Conservation (phyloP, 2,329 filamentous ascomycete genomes). For the Alternaria tenuissima region DNA sequence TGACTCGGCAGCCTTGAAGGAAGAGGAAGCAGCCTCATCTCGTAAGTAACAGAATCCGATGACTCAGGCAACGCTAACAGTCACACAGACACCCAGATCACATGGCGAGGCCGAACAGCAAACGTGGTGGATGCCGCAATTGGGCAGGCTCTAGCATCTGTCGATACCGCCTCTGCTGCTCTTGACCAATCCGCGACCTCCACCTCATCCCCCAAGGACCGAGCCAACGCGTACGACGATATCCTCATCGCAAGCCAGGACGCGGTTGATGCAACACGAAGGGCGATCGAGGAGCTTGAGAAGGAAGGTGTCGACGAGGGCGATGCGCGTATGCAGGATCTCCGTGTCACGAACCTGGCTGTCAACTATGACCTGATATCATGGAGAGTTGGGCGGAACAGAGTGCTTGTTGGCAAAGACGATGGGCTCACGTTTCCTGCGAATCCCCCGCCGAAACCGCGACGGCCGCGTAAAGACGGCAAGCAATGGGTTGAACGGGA, state of each 20-base stretch:
- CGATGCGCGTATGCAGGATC: constrained; percentile 86
- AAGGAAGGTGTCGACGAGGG: constrained; percentile 84
- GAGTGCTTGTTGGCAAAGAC: constrained; percentile 81
- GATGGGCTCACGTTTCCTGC: constrained; percentile 73
- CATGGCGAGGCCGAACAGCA: constrained; percentile 86
- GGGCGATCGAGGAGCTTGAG: constrained; percentile 87
- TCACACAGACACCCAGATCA: constrained; percentile 66
- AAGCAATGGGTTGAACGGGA: constrained; percentile 61
- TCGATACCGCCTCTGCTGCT: constrained; percentile 64
- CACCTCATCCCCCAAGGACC: constrained; percentile 65
- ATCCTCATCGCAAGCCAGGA: constrained; percentile 92
- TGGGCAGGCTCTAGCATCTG: constrained; percentile 79
- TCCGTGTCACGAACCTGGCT: constrained; percentile 91
- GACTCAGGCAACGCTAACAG: constrained; percentile 13
- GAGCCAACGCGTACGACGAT: constrained; percentile 87
- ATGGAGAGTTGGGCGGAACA: constrained; percentile 93
- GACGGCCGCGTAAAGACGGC: constrained; percentile 58
- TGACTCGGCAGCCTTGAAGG: constrained; percentile 62
- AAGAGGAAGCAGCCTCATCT: constrained; percentile 59
- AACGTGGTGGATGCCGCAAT: constrained; percentile 93
- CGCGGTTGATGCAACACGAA: constrained; percentile 90
- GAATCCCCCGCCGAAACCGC: constrained; percentile 63
- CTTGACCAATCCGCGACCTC: constrained; percentile 56
- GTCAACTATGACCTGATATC: constrained; percentile 94
- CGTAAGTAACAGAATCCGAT: constrained; percentile 50